Percentiles rank a stretch among this genome's conserved stretches.
Evolutionary conservation across 192 early-diverging fungal genomes (phyloP).

Genomic region (Linnemannia zychae): DNA sequence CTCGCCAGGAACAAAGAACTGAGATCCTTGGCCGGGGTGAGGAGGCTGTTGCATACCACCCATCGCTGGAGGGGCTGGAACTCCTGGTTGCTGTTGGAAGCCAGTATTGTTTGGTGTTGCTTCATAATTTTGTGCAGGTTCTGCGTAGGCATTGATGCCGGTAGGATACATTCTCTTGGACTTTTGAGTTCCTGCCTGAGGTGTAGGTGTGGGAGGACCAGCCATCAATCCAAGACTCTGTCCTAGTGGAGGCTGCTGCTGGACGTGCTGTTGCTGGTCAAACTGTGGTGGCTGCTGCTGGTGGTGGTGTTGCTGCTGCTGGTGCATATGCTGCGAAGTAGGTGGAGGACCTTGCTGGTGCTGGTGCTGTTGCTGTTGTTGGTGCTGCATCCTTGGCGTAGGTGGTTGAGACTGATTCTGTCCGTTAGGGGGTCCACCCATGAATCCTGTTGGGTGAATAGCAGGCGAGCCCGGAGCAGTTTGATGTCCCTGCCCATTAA

Average conservation of each 20-base stretch:
- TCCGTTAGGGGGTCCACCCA: constrained; percentile 45
- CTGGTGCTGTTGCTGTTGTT: constrained; percentile 8
- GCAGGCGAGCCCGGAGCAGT: constrained; percentile 39
- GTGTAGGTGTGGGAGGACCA: constrained; percentile 32
- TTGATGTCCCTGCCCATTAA: constrained; percentile 26
- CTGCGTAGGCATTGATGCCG: constrained; percentile 61
- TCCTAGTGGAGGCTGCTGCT: constrained; percentile 9
- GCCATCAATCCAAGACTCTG: constrained; percentile 36
- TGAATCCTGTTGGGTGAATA: constrained; percentile 48
- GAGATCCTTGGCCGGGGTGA: constrained; percentile 14
- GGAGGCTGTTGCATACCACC: constrained; percentile 22
- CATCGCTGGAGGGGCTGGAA: constrained; percentile 1
- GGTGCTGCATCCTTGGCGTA: constrained; percentile 32
- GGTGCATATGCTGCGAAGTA: constrained; percentile 19
- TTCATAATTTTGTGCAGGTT: constrained; percentile 36
- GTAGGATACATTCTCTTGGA: constrained; percentile 68
- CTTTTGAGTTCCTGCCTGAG: constrained; percentile 46
- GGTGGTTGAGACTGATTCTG: constrained; percentile 46
- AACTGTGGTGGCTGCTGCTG: constrained; percentile 23
- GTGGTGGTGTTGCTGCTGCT: constrained; percentile 11
- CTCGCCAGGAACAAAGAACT: constrained; percentile 52
- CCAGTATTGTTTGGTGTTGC: constrained; percentile 36
- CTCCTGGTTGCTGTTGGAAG: constrained; percentile 42
- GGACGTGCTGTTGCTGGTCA: constrained; percentile 21
- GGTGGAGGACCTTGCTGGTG: constrained; percentile 11